Evolutionary conservation across 1,284 basidiomycete genomes (phyloP).

Genomic region (Omphalotus olearius): DNA sequence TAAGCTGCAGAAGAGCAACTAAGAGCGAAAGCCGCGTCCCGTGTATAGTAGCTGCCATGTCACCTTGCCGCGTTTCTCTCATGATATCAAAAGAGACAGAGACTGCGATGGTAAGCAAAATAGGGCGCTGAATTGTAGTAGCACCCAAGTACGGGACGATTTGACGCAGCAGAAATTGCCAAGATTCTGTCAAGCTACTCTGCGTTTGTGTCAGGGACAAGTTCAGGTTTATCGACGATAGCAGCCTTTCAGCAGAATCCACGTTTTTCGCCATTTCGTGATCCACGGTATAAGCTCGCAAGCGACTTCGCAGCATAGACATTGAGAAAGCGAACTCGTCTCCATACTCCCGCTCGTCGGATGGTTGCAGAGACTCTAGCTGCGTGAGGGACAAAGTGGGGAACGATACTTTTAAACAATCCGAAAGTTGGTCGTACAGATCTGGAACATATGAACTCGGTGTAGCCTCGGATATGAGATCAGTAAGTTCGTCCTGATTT

Average conservation of each 20-base stretch:
- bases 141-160: constrained; percentile 62
- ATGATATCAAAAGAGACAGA: constrained; percentile 67
- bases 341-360: constrained; percentile 74
- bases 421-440: constrained; percentile 56
- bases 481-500: constrained; percentile 54
- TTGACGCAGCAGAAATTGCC: constrained; percentile 71
- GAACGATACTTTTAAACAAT: constrained; percentile 42
- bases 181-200: constrained; percentile 70
- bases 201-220: constrained; percentile 83
- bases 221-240: constrained; percentile 76
- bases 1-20: constrained; percentile 71
- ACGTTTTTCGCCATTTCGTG: constrained; percentile 37
- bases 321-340: constrained; percentile 73
- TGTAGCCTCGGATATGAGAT: constrained; percentile 64
- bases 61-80: constrained; percentile 68
- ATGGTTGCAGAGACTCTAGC: constrained; percentile 58
- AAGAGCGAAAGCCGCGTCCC: constrained; percentile 72
- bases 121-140: constrained; percentile 48
- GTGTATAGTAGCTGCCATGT: constrained; percentile 85
- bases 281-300: constrained; percentile 42
- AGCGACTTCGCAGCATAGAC: constrained; percentile 46
- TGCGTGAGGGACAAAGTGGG: constrained; percentile 57
- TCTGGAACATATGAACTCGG: constrained; percentile 66
- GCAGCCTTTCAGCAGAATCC: constrained; percentile 45
- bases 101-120: constrained; percentile 56